Percentiles rank a stretch among this genome's conserved stretches.
phyloP scores from a whole-genome alignment of 129 eudicot genomes.

The Flaveria sonorensis region DNA sequence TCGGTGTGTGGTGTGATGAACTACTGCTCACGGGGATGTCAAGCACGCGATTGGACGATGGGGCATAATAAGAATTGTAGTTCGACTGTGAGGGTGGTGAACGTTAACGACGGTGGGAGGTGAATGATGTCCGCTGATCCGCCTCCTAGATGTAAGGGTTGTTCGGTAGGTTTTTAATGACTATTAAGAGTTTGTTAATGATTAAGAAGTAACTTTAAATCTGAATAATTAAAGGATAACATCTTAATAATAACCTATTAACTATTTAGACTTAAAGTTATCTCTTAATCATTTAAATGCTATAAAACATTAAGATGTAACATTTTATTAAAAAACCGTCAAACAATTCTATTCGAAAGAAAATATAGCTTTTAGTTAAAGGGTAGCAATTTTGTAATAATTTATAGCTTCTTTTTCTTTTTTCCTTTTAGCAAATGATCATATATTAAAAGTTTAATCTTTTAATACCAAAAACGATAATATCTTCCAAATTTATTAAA shows the following conservation, averaged over 20 bases:
- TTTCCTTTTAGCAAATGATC: not conserved
- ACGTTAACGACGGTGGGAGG: conserved; percentile 15
- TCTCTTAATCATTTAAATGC: too few relatives aligned
- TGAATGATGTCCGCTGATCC: not conserved
- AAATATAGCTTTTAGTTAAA: not conserved
- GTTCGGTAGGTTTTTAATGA: too few relatives aligned
- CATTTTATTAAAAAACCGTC: too few relatives aligned
- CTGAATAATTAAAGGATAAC: too few relatives aligned
- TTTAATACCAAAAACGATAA: not conserved
- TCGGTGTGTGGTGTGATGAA: conserved; percentile 41
- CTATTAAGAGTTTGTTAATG: too few relatives aligned
- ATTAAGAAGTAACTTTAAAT: too few relatives aligned
- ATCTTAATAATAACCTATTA: too few relatives aligned
- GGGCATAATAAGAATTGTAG: conserved; percentile 39
- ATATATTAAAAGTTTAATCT: not conserved
- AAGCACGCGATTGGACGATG: conserved; percentile 52
- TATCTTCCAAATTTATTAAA: too few relatives aligned
- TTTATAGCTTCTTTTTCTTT: not conserved
- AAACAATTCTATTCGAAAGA: too few relatives aligned
- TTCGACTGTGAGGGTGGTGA: conserved; percentile 4
- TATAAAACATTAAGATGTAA: too few relatives aligned
- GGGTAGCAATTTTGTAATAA: conserved; percentile 38
- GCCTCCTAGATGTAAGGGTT: too few relatives aligned
- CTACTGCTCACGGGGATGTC: conserved; percentile 52
- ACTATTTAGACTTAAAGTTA: too few relatives aligned